These are phyloP conservation scores for Mortierella hygrophila DNA, from an alignment of 192 early-diverging fungal species.

Conservation along the genomic window DNA sequence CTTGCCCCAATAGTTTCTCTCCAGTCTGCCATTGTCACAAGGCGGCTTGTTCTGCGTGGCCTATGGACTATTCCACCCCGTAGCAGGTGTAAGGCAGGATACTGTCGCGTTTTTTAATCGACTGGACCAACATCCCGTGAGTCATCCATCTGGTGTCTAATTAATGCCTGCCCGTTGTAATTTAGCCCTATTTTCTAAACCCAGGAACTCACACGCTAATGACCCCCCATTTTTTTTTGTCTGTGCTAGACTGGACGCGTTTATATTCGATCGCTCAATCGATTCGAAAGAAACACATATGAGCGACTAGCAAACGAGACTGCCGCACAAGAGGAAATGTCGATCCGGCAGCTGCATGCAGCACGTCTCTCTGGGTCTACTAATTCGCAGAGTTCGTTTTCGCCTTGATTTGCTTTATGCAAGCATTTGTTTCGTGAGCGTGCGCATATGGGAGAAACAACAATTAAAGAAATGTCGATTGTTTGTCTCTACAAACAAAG, in stretches of 20 bases:
- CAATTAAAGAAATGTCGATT: not conserved
- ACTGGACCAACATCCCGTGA: slow-evolving; percentile 75
- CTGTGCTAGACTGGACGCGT: slow-evolving; percentile 40
- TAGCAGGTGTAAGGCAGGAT: slow-evolving; percentile 72
- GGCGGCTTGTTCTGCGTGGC: slow-evolving; percentile 88
- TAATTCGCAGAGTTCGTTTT: slow-evolving; percentile 19
- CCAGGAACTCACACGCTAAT: not conserved
- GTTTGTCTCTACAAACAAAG: not conserved
- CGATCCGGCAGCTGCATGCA: slow-evolving; percentile 24
- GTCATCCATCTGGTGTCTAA: not conserved
- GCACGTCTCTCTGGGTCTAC: slow-evolving; percentile 23
- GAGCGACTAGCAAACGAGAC: slow-evolving; percentile 45
- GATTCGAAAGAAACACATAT: slow-evolving; percentile 46
- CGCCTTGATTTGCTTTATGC: not conserved
- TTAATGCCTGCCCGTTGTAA: not conserved
- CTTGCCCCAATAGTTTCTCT: slow-evolving; percentile 67
- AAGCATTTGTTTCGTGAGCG: not conserved
- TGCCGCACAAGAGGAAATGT: slow-evolving; percentile 16
- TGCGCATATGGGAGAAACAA: slow-evolving; percentile 1
- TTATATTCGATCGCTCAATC: slow-evolving; percentile 43
- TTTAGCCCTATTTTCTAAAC: not conserved
- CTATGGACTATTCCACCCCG: slow-evolving; percentile 83
- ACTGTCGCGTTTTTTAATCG: slow-evolving; percentile 82
- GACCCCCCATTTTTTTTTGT: not conserved
- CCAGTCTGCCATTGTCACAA: slow-evolving; percentile 80